Conservation (phyloP, 345 rosid species). For the Citrus maxima region DNA sequence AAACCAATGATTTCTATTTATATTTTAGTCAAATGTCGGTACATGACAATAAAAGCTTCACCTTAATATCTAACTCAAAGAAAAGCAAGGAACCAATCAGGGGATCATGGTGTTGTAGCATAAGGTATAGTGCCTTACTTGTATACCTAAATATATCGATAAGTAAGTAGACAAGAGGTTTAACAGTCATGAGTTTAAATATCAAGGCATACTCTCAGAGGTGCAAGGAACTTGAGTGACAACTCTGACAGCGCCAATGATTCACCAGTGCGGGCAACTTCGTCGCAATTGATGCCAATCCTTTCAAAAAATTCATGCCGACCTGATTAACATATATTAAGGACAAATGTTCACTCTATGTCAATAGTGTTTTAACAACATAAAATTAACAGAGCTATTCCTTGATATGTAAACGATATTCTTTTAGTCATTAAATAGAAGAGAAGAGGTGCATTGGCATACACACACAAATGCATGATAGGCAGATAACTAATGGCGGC, state of each 20-base stretch:
- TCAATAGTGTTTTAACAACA: constrained; percentile 4
- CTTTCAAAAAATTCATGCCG: constrained; percentile 77
- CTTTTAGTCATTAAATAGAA: background rate
- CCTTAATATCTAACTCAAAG: background rate
- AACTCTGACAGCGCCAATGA: constrained; percentile 72
- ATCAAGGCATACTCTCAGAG: constrained; percentile 52
- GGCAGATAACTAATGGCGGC: background rate
- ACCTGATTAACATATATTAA: constrained; percentile 34
- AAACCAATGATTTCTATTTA: background rate
- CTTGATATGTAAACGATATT: background rate
- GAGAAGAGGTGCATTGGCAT: background rate
- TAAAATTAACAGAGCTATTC: background rate
- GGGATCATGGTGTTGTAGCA: background rate
- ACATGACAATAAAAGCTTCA: background rate
- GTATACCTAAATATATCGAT: background rate
- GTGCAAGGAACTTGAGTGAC: constrained; percentile 72
- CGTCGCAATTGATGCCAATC: constrained; percentile 65
- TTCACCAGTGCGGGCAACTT: constrained; percentile 65
- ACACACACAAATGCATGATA: background rate
- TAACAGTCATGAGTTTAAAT: background rate
- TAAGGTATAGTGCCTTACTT: background rate
- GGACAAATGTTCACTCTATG: background rate
- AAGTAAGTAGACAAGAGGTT: background rate
- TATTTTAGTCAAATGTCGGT: background rate
- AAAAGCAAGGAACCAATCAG: background rate